Evolutionary conservation across 2,329 filamentous ascomycete genomes (phyloP).

Genomic region (Beauveria sp.): DNA sequence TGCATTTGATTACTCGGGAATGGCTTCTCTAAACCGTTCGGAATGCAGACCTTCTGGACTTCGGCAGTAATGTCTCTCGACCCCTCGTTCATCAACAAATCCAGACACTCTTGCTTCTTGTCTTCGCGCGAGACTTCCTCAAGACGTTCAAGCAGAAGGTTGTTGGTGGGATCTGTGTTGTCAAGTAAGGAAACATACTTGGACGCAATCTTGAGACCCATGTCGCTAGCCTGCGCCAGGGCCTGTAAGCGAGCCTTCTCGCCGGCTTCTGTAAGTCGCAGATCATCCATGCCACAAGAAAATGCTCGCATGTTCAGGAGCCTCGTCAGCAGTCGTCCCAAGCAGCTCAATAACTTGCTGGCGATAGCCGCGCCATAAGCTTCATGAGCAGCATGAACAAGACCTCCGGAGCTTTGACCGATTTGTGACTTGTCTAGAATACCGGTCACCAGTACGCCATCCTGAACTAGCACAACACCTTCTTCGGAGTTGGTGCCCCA

Average conservation of each 20-base stretch:
- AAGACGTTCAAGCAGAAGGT: constrained; percentile 67
- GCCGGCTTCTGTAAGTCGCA: constrained; percentile 74
- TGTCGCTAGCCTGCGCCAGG: constrained; percentile 55
- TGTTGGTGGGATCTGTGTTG: constrained; percentile 54
- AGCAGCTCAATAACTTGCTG: constrained; percentile 78
- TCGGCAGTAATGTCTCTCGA: constrained; percentile 65
- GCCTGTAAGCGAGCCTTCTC: constrained; percentile 63
- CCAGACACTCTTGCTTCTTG: constrained; percentile 81
- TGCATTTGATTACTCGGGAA: constrained; percentile 99
- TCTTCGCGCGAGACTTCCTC: constrained; percentile 90
- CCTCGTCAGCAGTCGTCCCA: constrained; percentile 83
- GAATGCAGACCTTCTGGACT: constrained; percentile 74
- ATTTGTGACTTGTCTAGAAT: constrained; percentile 96
- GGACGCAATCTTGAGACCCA: constrained; percentile 73
- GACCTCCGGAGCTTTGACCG: constrained; percentile 75
- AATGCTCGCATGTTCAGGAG: constrained; percentile 91
- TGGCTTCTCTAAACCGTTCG: constrained; percentile 73
- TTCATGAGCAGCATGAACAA: constrained; percentile 90
- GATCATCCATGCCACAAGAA: constrained; percentile 94
- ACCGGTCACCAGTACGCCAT: constrained; percentile 81
- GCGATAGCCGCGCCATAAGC: constrained; percentile 83
- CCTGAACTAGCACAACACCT: constrained; percentile 69
- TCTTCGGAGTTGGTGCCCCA: constrained; percentile 79
- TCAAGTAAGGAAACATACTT: constrained; percentile 81
- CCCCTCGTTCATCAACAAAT: constrained; percentile 72